A percentile compares a stretch with the other conserved stretches of the same genome.
These are phyloP conservation scores for Alectoria sarmentosa DNA, from an alignment of 495 filamentous ascomycete species.

Conservation along the genomic window DNA sequence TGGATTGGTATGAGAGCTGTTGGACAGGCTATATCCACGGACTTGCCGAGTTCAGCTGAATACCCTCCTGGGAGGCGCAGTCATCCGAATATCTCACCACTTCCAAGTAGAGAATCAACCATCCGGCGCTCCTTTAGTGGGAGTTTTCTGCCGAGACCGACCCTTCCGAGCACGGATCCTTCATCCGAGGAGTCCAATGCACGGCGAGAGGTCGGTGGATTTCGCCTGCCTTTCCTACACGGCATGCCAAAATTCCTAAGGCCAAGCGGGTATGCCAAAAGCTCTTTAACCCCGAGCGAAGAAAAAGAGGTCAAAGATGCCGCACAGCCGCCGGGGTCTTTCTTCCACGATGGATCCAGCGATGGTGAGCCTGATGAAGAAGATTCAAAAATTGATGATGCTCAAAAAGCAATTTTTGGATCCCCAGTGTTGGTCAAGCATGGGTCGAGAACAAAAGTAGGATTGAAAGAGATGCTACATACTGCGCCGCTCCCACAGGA, in stretches of 20 bases:
- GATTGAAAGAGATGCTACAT: slow-evolving; percentile 19
- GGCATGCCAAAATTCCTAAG: slow-evolving; percentile 8
- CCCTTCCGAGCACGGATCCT: neutral
- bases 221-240: neutral
- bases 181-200: neutral
- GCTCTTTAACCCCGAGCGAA: neutral
- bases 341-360: slow-evolving; percentile 17
- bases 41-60: neutral
- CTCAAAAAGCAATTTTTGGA: slow-evolving; percentile 11
- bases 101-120: slow-evolving; percentile 3
- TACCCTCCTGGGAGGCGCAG: neutral
- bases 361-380: slow-evolving; percentile 15
- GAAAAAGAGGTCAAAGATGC: slow-evolving; percentile 2
- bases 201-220: neutral
- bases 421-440: slow-evolving; percentile 15
- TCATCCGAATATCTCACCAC: neutral
- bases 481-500: slow-evolving; percentile 4
- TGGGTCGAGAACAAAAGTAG: slow-evolving; percentile 15
- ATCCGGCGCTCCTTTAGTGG: slow-evolving; percentile 4
- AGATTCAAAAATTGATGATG: slow-evolving; percentile 11
- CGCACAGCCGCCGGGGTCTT: slow-evolving; percentile 10
- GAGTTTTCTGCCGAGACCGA: neutral
- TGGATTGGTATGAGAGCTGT: neutral
- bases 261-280: neutral
- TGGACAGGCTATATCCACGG: slow-evolving; percentile 1